Evolutionary conservation across 2,329 filamentous ascomycete species (phyloP), one percentile per base, ranked within the genome.

Genomic region (Scorias spongiosa): DNA sequence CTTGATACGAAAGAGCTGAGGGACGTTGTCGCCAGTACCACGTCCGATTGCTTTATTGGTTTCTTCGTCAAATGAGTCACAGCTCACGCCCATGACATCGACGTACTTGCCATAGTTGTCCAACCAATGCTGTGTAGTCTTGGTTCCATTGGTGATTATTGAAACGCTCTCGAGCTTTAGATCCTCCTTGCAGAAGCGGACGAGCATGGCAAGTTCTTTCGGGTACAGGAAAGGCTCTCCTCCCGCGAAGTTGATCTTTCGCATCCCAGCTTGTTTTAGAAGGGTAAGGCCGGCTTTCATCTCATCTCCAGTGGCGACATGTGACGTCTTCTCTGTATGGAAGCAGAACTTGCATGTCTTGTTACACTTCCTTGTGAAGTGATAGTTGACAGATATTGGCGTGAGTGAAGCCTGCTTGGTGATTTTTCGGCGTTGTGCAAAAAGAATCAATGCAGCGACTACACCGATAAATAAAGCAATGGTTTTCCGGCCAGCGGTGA

Each of bases 81-180:
- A 76, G 10, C 66, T 70, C 1, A 75, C 64, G n/a, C 69, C 72
- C 12, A 76, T 54, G 42, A 76, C 70, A 52, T 76, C 71, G 32
- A 76, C 51, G 48, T 66, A 65, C n/a, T 51, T 49, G 8, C 61
- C 65, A 41, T 70, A 56, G 40, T 64, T 42, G 3, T 56, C 46
- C 32, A 76, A 51, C 55, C 66, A 76, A 9, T 51, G 52, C 48
- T 66, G 54, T 7, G 45, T 66, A 28, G 75, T 59, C 32, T 64
- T 61, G 40, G 64, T 71, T 10, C 72, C 72, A 51, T 76, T 76
- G 42, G 63, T 69, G 44, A 76, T 69, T 47, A 76, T 72, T 8
- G 65, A 69, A 7, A 75, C 63, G 11, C 65, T 69, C 54, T 76
- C 70, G 2, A 76, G 57, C 0, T 51, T 39, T 0, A 76, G 61